Percentiles rank a stretch among this genome's conserved stretches.
Evolutionary conservation across 176 grass and related monocot species (phyloP).

Genomic region (Aegilops speltoides): DNA sequence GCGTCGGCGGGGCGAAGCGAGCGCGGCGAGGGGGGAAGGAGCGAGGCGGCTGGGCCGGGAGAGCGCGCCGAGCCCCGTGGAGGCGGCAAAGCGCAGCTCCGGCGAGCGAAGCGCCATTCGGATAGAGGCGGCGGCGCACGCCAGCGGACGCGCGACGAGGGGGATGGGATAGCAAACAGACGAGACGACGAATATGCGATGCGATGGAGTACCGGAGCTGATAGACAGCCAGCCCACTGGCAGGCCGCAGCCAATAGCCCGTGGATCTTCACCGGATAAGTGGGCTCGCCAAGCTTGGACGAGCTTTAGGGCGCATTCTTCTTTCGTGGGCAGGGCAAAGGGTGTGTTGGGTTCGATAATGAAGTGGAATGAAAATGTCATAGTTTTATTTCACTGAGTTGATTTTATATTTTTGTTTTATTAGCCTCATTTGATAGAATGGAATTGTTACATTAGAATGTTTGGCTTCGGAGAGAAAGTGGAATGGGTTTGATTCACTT

Average conservation of each 20-base stretch:
- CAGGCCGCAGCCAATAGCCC: neutral
- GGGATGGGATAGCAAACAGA: conserved; percentile 20
- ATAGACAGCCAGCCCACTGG: neutral
- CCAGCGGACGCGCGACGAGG: neutral
- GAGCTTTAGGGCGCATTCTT: too few relatives aligned
- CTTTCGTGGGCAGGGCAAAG: too few relatives aligned
- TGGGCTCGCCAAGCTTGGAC: neutral
- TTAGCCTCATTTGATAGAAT: too few relatives aligned
- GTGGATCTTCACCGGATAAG: neutral
- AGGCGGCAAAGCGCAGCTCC: conserved; percentile 50
- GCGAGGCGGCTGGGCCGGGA: conserved; percentile 31
- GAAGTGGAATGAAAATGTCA: too few relatives aligned
- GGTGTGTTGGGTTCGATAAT: too few relatives aligned
- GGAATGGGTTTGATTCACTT: too few relatives aligned
- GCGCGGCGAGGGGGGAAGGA: conserved; percentile 26
- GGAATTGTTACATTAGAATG: too few relatives aligned
- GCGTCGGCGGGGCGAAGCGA: conserved; percentile 51
- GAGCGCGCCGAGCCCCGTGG: conserved; percentile 46
- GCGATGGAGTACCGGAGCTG: neutral
- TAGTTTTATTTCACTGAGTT: too few relatives aligned
- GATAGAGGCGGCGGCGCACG: conserved; percentile 25
- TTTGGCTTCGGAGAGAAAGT: too few relatives aligned
- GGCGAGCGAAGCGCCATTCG: conserved; percentile 63
- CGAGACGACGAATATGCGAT: conserved; percentile 27
- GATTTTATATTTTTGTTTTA: too few relatives aligned